Conservation (phyloP, 169 alveolate genomes). For the Neospora caninum region DNA sequence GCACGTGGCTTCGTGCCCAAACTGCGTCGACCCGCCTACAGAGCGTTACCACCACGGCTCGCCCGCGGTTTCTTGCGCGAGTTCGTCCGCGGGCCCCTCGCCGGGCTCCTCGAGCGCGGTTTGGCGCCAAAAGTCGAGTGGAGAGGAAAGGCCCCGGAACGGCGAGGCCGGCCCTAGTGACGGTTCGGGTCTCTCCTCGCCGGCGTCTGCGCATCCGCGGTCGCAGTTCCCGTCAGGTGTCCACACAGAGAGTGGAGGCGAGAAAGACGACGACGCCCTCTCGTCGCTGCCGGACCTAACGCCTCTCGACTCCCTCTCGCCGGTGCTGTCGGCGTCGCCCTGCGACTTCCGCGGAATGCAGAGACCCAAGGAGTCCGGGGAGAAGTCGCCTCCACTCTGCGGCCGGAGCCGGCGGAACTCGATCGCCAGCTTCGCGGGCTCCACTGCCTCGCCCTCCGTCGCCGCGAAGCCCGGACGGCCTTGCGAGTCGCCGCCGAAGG, state of each 20-base stretch:
- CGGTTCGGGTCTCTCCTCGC: background rate
- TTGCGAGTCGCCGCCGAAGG: background rate
- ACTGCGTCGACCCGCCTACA: constrained; percentile 54
- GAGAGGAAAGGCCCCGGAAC: background rate
- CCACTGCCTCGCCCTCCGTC: background rate
- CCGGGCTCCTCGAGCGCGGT: background rate
- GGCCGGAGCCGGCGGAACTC: background rate
- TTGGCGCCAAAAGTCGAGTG: background rate
- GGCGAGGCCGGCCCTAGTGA: background rate
- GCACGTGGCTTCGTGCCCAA: constrained; percentile 30
- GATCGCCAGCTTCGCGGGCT: background rate
- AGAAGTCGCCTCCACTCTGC: background rate
- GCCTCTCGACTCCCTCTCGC: background rate
- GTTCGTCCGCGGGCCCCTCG: background rate
- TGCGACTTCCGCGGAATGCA: background rate
- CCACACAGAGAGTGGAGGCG: background rate
- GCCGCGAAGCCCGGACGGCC: background rate
- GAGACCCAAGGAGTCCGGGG: background rate
- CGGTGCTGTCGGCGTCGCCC: background rate
- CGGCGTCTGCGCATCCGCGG: background rate
- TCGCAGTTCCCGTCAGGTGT: background rate
- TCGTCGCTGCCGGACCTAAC: background rate
- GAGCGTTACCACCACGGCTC: constrained; percentile 30
- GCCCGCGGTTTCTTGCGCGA: background rate
- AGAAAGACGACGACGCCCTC: background rate